These are phyloP conservation scores for Herpotrichia juniperi DNA, from an alignment of 2,329 filamentous ascomycete genomes.

Conservation along the genomic window DNA sequence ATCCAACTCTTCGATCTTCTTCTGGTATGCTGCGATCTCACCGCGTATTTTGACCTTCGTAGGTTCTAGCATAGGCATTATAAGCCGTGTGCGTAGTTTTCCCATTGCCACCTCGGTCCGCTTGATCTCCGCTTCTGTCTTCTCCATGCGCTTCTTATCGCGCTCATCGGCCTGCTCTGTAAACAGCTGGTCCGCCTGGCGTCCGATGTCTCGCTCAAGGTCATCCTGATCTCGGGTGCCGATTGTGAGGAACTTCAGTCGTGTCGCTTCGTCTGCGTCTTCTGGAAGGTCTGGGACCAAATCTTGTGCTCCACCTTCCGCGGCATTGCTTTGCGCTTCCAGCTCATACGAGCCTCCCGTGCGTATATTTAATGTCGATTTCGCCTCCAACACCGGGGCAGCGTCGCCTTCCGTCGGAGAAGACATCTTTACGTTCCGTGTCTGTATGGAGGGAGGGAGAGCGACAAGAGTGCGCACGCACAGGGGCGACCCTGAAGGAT, in stretches of 20 bases:
- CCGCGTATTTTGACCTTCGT: constrained; percentile 65
- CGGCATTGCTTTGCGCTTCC: constrained; percentile 5
- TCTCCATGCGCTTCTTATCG: constrained; percentile 67
- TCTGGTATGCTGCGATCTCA: constrained; percentile 70
- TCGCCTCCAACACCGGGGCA: constrained; percentile 15
- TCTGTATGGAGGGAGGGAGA: not conserved
- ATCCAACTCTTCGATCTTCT: constrained; percentile 68
- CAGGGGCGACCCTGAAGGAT: not conserved
- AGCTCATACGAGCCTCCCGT: not conserved
- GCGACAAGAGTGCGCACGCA: not conserved
- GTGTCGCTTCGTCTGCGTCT: constrained; percentile 49
- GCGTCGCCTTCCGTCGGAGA: constrained; percentile 11
- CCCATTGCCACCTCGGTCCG: constrained; percentile 71
- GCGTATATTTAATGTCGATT: constrained; percentile 3
- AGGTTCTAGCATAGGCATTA: constrained; percentile 59
- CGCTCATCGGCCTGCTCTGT: constrained; percentile 68
- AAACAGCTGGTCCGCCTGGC: constrained; percentile 66
- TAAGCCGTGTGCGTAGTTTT: constrained; percentile 62
- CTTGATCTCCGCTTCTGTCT: constrained; percentile 56
- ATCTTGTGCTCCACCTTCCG: constrained; percentile 14
- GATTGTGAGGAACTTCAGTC: constrained; percentile 45
- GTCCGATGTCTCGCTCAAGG: constrained; percentile 82
- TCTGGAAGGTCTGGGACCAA: constrained; percentile 28
- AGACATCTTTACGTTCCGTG: constrained; percentile 14
- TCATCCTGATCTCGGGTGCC: constrained; percentile 81